Conservation (phyloP, 768 basidiomycete genomes). For the Hemileccinum rubropunctum region DNA sequence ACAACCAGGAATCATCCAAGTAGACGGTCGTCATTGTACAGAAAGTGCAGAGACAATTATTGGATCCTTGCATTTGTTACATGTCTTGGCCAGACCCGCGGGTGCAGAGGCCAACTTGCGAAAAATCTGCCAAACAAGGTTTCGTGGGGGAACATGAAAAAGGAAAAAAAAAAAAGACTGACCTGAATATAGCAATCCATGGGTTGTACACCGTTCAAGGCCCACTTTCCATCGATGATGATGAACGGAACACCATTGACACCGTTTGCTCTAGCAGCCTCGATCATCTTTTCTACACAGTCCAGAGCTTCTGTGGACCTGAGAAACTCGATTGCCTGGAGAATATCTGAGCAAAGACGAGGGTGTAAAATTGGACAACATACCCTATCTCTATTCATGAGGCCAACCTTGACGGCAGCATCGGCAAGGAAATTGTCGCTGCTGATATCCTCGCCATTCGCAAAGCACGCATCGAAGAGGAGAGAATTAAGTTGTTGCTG, state of each 20-base stretch:
- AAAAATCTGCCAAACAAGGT: conserved; percentile 24
- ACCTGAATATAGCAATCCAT: conserved; percentile 40
- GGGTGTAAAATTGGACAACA: conserved; percentile 1
- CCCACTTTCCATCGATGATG: conserved; percentile 46
- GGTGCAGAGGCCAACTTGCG: conserved; percentile 26
- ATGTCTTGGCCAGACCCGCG: conserved; percentile 9
- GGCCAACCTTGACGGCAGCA: conserved; percentile 37
- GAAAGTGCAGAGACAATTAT: conserved; percentile 15
- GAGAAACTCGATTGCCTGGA: conserved; percentile 42
- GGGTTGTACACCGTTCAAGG: conserved; percentile 43
- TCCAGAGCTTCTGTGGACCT: conserved; percentile 36
- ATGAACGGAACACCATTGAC: conserved; percentile 54
- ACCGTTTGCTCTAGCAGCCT: conserved; percentile 40
- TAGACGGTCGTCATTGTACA: conserved; percentile 23
- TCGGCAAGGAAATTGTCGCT: conserved; percentile 33
- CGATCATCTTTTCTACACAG: conserved; percentile 41
- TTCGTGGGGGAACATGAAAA: neutral
- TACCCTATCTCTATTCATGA: conserved; percentile 40
- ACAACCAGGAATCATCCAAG: neutral
- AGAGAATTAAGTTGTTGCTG: conserved; percentile 37
- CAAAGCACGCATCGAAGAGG: conserved; percentile 41
- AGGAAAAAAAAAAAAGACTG: conserved; percentile 1
- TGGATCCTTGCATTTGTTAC: conserved; percentile 22
- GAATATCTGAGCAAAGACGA: neutral
- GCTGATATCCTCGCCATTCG: conserved; percentile 39